phyloP scores from a whole-genome alignment of 2,329 filamentous ascomycete genomes.

The Zarea fungicola region DNA sequence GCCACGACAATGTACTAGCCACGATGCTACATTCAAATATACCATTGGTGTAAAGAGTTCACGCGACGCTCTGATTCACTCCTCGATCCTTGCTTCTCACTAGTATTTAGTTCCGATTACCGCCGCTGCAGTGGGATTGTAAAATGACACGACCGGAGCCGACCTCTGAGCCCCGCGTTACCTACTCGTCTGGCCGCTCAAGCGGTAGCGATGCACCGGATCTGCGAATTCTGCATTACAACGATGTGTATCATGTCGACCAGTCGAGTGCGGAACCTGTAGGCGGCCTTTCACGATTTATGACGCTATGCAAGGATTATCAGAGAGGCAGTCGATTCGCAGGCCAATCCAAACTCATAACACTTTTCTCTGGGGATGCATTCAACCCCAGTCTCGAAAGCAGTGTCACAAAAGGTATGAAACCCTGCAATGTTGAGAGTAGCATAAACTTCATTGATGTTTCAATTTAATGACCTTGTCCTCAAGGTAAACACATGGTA shows the following conservation, averaged over 20 bases:
- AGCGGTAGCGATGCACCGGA: constrained; percentile 46
- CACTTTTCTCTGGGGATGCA: constrained; percentile 85
- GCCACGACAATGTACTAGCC: background rate
- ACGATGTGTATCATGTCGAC: constrained; percentile 91
- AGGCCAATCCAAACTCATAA: constrained; percentile 61
- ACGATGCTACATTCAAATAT: background rate
- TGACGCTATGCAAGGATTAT: constrained; percentile 73
- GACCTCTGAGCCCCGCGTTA: constrained; percentile 12
- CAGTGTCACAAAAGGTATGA: constrained; percentile 73
- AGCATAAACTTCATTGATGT: background rate
- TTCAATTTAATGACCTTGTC: background rate
- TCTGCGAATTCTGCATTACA: constrained; percentile 81
- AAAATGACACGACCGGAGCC: constrained; percentile 4
- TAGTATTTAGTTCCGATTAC: background rate
- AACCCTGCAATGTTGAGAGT: too few species aligned
- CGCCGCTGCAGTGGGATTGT: background rate
- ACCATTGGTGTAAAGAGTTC: background rate
- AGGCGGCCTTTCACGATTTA: constrained; percentile 76
- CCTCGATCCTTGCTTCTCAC: background rate
- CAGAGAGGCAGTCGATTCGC: constrained; percentile 54
- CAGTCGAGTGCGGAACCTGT: constrained; percentile 70
- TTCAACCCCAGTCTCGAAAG: constrained; percentile 90
- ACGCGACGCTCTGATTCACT: background rate
- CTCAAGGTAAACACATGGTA: constrained; percentile 73
- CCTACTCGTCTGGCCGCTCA: constrained; percentile 15